phyloP scores from a whole-genome alignment of 805 yeast genomes.

The Yarrowia sp. region DNA sequence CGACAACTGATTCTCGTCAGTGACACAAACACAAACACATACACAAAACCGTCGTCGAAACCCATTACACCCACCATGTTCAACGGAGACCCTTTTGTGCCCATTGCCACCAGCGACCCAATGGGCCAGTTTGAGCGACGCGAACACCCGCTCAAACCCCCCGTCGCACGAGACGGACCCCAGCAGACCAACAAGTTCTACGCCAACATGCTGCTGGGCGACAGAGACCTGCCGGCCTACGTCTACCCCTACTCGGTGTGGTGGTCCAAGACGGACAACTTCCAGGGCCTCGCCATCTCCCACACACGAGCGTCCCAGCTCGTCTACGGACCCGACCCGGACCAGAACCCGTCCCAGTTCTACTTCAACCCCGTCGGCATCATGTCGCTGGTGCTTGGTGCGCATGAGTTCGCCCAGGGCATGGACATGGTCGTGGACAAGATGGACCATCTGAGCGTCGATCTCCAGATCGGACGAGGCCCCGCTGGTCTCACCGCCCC shows the following conservation, averaged over 20 bases:
- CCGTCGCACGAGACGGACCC: conserved; percentile 1
- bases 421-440: conserved; percentile 45
- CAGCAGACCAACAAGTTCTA: conserved; percentile 66
- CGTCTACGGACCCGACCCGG: conserved; percentile 47
- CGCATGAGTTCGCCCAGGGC: conserved; percentile 45
- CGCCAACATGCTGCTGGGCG: conserved; percentile 57
- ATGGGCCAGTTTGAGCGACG: conserved; percentile 14
- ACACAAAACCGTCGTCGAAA: neutral
- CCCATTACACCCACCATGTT: neutral
- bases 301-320: conserved; percentile 49
- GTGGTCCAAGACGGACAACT: conserved; percentile 46
- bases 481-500: conserved; percentile 36
- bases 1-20: neutral
- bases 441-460: conserved; percentile 33
- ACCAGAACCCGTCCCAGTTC: conserved; percentile 46
- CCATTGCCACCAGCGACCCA: conserved; percentile 4
- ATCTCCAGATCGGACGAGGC: conserved; percentile 27
- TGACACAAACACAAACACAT: neutral
- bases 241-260: conserved; percentile 66
- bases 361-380: conserved; percentile 55
- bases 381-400: conserved; percentile 55
- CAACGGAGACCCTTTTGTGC: conserved; percentile 19
- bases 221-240: conserved; percentile 53
- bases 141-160: conserved; percentile 16
- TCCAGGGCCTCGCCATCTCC: conserved; percentile 60